Evolutionary conservation across 2,329 filamentous ascomycete species (phyloP), one percentile per base, ranked within the genome.

Genomic region (Scytalidium lignicola): DNA sequence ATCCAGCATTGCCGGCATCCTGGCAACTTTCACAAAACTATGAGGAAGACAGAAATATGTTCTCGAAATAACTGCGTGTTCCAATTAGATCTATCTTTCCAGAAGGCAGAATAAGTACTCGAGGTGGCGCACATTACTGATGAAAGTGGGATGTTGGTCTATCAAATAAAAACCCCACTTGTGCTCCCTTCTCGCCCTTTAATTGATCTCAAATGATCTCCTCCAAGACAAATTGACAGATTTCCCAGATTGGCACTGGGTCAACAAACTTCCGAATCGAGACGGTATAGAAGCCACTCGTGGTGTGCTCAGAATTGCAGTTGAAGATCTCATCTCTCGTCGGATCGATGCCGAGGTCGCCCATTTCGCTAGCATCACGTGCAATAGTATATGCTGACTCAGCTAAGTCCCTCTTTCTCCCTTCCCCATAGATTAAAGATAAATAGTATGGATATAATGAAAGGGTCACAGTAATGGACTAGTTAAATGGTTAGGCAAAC

Each of bases 1-100:
- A 59, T 83, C 80, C 50, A 82, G 71, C 71, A 82, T 78, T 22
- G 80, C 79, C 54, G 80, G 78, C 79, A 82, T 82, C 29, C 51
- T 62, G 53, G 51, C 48, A 20, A n/a, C 32, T 5, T 37, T 37
- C 32, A 37, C 32, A n/a, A 37, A 17, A 37, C 4, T 7, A 17
- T 13, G 32, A 37, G 15, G 15, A 8, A 9, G 10, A 37, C 5
- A 17, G 15, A 4, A 37, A 17, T 37, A 37, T 37, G 13, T 37
- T n/a, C 32, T 37, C 32, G 32, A 37, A 37, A 37, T 37, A 37
- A n/a, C 32, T 37, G 8, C 15, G 15, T 37, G 15, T 37, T 37
- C 32, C 32, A 37, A 37, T 37, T 37, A 37, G 32, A 37, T 37
- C 15, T 17, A 37, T n/a, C 15, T 17, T 37, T 5, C 32, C 5